A percentile compares a stretch with the other conserved stretches of the same genome.
Conservation (phyloP, 495 filamentous ascomycete species). For the Cenococcum geophilum region DNA sequence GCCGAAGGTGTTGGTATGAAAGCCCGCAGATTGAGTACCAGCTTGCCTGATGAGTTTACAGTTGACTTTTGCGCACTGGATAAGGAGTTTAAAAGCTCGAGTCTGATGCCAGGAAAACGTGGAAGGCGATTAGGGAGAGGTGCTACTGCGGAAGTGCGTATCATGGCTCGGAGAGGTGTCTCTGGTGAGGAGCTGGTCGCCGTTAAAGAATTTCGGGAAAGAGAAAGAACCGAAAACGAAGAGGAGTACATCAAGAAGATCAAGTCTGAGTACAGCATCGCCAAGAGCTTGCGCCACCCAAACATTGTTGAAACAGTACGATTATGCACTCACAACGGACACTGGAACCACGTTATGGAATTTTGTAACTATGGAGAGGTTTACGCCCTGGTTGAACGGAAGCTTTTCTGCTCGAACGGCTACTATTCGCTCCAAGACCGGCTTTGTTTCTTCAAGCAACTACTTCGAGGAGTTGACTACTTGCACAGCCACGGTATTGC, state of each 20-base stretch:
- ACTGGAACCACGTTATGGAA: slow-evolving; percentile 83
- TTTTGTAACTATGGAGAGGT: slow-evolving; percentile 71
- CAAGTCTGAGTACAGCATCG: slow-evolving; percentile 72
- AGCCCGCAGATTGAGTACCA: slow-evolving; percentile 56
- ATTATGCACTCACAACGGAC: slow-evolving; percentile 56
- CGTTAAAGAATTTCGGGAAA: slow-evolving; percentile 73
- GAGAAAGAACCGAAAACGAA: slow-evolving; percentile 50
- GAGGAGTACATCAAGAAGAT: slow-evolving; percentile 71
- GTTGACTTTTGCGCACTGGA: slow-evolving; percentile 57
- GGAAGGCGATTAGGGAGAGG: slow-evolving; percentile 55
- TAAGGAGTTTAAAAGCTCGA: slow-evolving; percentile 54
- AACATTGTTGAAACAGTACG: slow-evolving; percentile 70
- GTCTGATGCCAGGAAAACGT: slow-evolving; percentile 52
- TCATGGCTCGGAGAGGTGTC: slow-evolving; percentile 56
- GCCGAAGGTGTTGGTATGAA: slow-evolving; percentile 60
- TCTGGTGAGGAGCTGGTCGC: slow-evolving; percentile 55
- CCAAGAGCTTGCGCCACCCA: slow-evolving; percentile 68
- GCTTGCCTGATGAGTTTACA: slow-evolving; percentile 57
- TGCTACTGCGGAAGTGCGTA: slow-evolving; percentile 63
- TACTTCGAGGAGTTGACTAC: slow-evolving; percentile 63
- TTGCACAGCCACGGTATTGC: slow-evolving; percentile 66
- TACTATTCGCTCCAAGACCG: slow-evolving; percentile 56
- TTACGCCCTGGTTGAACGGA: slow-evolving; percentile 57
- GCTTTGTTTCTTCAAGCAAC: slow-evolving; percentile 74
- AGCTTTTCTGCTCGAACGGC: slow-evolving; percentile 29